Evolutionary conservation across 805 yeast genomes (phyloP), one percentile per base, ranked within the genome.

Genomic region (Metschnikowia koreensis): DNA sequence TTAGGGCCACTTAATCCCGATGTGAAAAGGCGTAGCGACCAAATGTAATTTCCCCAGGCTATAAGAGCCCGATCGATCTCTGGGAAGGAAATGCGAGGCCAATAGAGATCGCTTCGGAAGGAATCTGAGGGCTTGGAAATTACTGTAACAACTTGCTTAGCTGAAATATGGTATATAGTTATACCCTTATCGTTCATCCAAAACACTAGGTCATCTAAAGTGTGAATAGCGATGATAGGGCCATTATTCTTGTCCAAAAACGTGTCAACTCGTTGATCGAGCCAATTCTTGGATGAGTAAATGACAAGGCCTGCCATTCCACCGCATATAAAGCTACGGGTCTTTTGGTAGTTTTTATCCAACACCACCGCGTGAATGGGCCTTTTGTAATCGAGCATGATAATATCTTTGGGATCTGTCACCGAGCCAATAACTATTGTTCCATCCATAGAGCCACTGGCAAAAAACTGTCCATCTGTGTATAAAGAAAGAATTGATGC

Each of bases 381-480:
- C 29, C 97, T 74, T 60, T 87, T 86, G 66, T 91, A 88, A 67
- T 92, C 96, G 59, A 81, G 86, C 2, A 90, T 91, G 0, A 79
- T 74, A 2, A 87, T 81, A 59, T 87, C 94, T 5, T 74, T 69
- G 16, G 81, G 81, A 55, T 86, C 87, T 1, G 57, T 52, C 1
- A 89, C 71, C 1, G 91, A 80, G 0, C 97, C 94, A 5, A 90
- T 80, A 1, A 90, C 90, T 0, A 93, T 87, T 0, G 96, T 87
- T 0, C 99, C 99, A 65, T 94, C 99, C 74, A 93, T 85, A 0
- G 97, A 90, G 0, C 92, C 97, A 0, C 96, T 84, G 0, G 94
- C 96, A 53, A 94, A 82, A 61, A 78, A 82, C 8, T 68, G 68
- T 0, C 96, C 94, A 62, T 89, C 96, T 1, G 87, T 77, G 48